These are phyloP conservation scores for Crithidia fasciculata DNA, from an alignment of 208 protist species.

Conservation along the genomic window DNA sequence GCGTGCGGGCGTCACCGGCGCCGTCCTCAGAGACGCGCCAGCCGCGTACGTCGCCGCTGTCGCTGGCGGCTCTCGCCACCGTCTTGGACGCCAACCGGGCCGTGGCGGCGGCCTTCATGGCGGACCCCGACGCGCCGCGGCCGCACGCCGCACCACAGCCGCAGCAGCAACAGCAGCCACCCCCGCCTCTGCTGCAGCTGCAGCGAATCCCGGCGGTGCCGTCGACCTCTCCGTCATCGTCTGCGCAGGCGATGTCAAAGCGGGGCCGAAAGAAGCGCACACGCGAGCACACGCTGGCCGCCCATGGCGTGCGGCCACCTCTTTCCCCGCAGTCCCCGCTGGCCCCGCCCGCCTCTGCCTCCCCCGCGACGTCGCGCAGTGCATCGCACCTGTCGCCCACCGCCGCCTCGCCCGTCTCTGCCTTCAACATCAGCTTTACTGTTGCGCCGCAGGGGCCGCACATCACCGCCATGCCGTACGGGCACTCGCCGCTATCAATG, in stretches of 20 bases:
- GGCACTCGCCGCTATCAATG: neutral
- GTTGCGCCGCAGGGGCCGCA: neutral
- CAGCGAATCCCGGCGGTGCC: neutral
- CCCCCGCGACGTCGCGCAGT: neutral
- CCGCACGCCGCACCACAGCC: too few species aligned
- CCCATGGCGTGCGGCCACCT: neutral
- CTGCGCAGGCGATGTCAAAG: too few species aligned
- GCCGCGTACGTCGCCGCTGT: constrained; percentile 8
- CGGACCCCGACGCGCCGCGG: constrained; percentile 33
- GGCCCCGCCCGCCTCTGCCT: neutral
- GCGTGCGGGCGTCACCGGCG: too few species aligned
- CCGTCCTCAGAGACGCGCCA: neutral
- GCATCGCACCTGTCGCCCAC: neutral
- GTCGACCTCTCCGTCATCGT: too few species aligned
- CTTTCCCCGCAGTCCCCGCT: constrained; percentile 5
- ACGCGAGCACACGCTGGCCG: neutral
- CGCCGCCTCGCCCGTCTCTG: neutral
- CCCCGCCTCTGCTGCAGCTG: neutral
- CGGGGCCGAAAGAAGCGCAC: neutral
- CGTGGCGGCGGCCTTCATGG: constrained; percentile 27
- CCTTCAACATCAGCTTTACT: neutral
- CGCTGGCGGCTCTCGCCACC: constrained; percentile 6
- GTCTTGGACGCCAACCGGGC: constrained; percentile 1
- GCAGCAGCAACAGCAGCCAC: neutral
- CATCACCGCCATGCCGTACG: neutral